phyloP scores from a whole-genome alignment of 495 filamentous ascomycete species.

The Neurospora sp. region DNA sequence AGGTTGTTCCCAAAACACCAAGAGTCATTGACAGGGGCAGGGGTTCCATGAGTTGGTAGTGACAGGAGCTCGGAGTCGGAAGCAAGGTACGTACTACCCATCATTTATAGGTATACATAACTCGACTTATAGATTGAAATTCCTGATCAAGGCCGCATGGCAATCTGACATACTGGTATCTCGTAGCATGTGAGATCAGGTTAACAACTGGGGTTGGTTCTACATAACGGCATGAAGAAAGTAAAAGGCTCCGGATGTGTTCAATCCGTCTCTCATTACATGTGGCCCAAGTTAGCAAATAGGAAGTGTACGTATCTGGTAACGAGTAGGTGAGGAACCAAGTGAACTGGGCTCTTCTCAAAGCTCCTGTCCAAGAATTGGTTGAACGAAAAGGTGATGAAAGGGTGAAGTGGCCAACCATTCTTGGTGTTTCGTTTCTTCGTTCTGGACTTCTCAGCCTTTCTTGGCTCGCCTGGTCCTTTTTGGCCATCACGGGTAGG shows the following conservation, averaged over 20 bases:
- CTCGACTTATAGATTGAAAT: background rate
- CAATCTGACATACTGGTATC: background rate
- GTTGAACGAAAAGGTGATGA: background rate
- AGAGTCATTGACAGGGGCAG: background rate
- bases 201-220: no score
- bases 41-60: background rate
- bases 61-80: background rate
- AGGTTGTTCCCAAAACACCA: background rate
- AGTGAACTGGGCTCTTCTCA: no score
- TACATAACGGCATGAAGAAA: no score
- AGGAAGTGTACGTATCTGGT: no score
- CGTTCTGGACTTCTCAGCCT: background rate
- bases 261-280: no score
- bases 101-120: background rate
- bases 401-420: background rate
- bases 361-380: no score
- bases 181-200: background rate
- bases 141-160: background rate
- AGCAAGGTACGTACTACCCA: background rate
- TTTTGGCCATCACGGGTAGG: no score
- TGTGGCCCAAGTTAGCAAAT: no score
- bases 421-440: background rate
- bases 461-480: background rate
- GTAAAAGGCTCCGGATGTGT: no score
- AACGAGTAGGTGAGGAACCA: no score